Conservation (phyloP, 2,329 filamentous ascomycete species). For the Epichloe festucae region DNA sequence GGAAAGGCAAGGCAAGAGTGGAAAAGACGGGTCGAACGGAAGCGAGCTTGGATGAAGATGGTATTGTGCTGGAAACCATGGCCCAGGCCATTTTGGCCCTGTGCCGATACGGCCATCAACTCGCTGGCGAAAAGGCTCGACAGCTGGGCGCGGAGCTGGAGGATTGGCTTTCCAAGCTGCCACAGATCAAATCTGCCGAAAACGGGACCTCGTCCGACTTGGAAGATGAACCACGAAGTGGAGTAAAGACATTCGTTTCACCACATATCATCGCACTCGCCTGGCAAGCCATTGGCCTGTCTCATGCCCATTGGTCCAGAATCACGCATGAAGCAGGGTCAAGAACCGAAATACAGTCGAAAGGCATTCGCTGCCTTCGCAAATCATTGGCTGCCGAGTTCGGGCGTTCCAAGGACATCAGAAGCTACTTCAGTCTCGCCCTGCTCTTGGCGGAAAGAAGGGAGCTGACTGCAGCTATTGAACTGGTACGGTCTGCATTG, state of each 20-base stretch:
- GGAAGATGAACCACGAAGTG: slow-evolving; percentile 16
- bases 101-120: slow-evolving; percentile 64
- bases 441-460: slow-evolving; percentile 81
- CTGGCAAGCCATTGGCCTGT: slow-evolving; percentile 76
- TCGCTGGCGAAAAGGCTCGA: slow-evolving; percentile 68
- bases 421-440: slow-evolving; percentile 68
- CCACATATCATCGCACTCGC: slow-evolving; percentile 52
- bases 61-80: slow-evolving; percentile 62
- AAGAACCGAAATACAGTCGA: slow-evolving; percentile 60
- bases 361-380: slow-evolving; percentile 64
- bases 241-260: slow-evolving; percentile 35
- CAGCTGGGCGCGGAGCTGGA: slow-evolving; percentile 59
- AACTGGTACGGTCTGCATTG: slow-evolving; percentile 66
- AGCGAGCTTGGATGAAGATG: slow-evolving; percentile 63
- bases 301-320: slow-evolving; percentile 76
- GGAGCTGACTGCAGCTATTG: slow-evolving; percentile 68
- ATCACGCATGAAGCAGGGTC: slow-evolving; percentile 63
- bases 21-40: slow-evolving; percentile 65
- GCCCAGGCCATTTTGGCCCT: slow-evolving; percentile 69
- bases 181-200: slow-evolving; percentile 17
- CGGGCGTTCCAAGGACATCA: slow-evolving; percentile 53
- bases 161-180: slow-evolving; percentile 56
- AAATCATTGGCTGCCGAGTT: slow-evolving; percentile 57
- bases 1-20: slow-evolving; percentile 69
- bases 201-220: slow-evolving; percentile 15